A percentile compares a stretch with the other conserved stretches of the same genome.
These are phyloP conservation scores for Camellia oleifera DNA, from an alignment of 179 eudicot genomes.

Conservation along the genomic window DNA sequence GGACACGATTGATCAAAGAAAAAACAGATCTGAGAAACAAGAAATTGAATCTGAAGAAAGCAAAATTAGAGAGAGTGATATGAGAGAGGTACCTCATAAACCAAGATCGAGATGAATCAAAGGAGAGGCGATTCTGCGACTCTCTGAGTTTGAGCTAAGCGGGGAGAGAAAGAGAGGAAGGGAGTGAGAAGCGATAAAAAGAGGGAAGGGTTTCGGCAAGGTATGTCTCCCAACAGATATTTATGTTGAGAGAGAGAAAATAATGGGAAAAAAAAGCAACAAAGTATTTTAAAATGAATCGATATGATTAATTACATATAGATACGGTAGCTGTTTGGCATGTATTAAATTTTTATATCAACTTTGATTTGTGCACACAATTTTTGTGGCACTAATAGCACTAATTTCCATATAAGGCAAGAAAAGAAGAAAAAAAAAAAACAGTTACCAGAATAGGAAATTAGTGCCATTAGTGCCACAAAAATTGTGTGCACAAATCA, in stretches of 20 bases:
- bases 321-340: no score
- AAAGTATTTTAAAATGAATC: no score
- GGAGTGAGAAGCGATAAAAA: neutral
- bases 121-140: constrained; percentile 29
- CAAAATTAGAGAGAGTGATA: neutral
- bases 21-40: constrained; percentile 9
- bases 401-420: no score
- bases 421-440: no score
- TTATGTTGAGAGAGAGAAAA: neutral
- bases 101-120: constrained; percentile 55
- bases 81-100: constrained; percentile 60
- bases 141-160: constrained; percentile 17
- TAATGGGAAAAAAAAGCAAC: no score
- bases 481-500: no score
- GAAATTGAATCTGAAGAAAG: neutral
- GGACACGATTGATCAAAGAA: neutral
- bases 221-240: neutral
- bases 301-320: no score
- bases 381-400: no score
- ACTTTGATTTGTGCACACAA: no score
- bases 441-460: no score
- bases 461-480: no score
- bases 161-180: constrained; percentile 2
- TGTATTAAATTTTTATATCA: no score
- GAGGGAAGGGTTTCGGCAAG: neutral